Base-by-base conservation (phyloP, 495 filamentous ascomycete genomes). In the Penicillium coprophilum region DNA sequence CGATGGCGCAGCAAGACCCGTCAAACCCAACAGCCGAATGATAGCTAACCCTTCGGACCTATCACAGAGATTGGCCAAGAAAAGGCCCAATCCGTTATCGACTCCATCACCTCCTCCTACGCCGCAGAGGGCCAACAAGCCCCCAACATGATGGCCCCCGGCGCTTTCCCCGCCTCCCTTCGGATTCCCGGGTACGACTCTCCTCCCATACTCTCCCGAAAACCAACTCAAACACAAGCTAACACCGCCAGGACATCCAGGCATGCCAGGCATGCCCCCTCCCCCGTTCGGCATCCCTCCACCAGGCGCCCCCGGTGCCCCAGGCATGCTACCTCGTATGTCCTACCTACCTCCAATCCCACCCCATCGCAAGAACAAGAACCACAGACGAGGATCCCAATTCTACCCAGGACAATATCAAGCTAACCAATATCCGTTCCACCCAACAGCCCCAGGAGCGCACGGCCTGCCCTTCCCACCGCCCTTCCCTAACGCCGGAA, bases 61-160 rank as follows among this genome's bases (percentile, higher is more conserved):
- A n/a, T 1, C 34, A 2, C 69, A 95, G 92, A 96, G 79, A 97
- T 99, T 71, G 92, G 92, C 52, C 93, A 97, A 73, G 94, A 97
- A 75, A 96, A 97, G 74, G 93, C 95, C 27, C 94, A 98, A 72
- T 92, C 87, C 34, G 95, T 98, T 53, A 98, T 98, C 70, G 94
- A 98, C 77, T 90, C 86, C 52, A 98, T 98, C 73, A 97, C 94
- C 13, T 87, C 84, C 36, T 94, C 92, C 27, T 97, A 98, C 80
- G 88, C 87, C 43, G 92, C 91, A 59, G 94, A 94, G 70, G 94
- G 94, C 66, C 90, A 96, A 71, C 82, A 88, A 53, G 80, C 85
- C 62, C 82, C 85, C 28, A 96, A 95, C 38, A 82, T 93, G 57
- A 83, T 77, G 20, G 76, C 77, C 8, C 73, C 76, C 4, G 75